Base-by-base conservation (phyloP, 2,329 filamentous ascomycete genomes). In the Diaporthe ilicicola region DNA sequence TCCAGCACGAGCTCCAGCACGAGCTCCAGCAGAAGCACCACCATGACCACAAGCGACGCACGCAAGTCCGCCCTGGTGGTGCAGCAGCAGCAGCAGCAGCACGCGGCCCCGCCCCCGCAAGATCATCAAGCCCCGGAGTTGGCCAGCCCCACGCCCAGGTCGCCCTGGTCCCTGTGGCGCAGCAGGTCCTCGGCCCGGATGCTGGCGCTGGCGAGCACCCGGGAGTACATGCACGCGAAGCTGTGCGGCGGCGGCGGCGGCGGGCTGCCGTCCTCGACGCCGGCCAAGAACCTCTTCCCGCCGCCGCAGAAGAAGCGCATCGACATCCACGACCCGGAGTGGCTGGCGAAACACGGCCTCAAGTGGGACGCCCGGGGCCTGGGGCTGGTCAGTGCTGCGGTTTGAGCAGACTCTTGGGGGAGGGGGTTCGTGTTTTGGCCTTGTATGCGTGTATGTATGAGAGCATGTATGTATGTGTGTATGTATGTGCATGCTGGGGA, bases 331-430 rank as follows among this genome's bases (percentile, higher is more conserved):
- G 70, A 67, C 22, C 67, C 51, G 34, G 59, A 50, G 22, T 70
- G 70, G 70, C 46, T 72, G 59, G 67, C 44, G 27, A 70, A 51
- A 24, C 67, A 72, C 44, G 70, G 70, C 12, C 37, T 72, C 37
- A 66, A 67, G 34, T 72, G 70, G 70, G 61, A 70, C 53, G 59
- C 44, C 12, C 67, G 46, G 10, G 67, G 59, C 17, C 17, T 70
- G 34, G 67, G 70, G 24, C 12, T 70, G 54, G 44, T 66, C 29
- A 70, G 51, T 29, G 37, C 67, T n/a, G 59, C 56, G 17, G 44
- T 64, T 22, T 71, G 27, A 64, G 50, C n/a, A n/a, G n/a, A n/a
- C n/a, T n/a, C n/a, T n/a, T n/a, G 19, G 44, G n/a, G 59, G 19
- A 34, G 44, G 12, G 44, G 29, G 29, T 19, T 34, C 48, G 19